Evolutionary conservation across 2,329 filamentous ascomycete genomes (phyloP), one percentile per base, ranked within the genome.

Genomic region (Aspergillus neoniger): DNA sequence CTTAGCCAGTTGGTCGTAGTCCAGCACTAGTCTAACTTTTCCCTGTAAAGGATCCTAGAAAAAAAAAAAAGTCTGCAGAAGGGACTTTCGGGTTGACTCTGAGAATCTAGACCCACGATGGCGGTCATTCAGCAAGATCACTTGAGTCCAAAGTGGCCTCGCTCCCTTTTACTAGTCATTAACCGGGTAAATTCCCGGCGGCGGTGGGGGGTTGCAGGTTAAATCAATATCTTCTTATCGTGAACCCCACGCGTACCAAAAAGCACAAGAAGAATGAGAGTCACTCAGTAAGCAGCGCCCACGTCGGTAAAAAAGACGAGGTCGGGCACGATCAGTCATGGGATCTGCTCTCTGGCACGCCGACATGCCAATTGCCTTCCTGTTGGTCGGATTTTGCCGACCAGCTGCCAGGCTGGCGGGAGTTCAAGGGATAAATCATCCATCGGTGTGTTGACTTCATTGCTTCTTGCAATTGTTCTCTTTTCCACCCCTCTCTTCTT

Each of bases 131-230:
- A 44, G 39, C n/a, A 21, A 6, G 5, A 44, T 23, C 23, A 14
- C 9, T 30, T 30, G 28, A 19, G 39, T 21, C 17, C 41, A 12
- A 23, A 49, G 25, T 21, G 23, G 17, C 4, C 19, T 19, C 15
- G 23, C 4, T 15, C 4, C 8, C 44, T 25, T 14, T n/a, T 3
- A 30, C 25, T 28, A n/a, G n/a, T 17, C 36, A 63, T 67, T 64
- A 67, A 65, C 65, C 66, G 65, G 67, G 56, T 58, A 69, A 65
- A 62, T 63, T 63, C 60, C 63, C 66, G 63, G 63, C 51, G 64
- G 66, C 59, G 56, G 55, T 44, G 50, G 50, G 50, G 17, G 28
- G 12, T 32, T 12, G 51, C n/a, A 47, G 32, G 54, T 23, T 30
- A 50, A 17, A 58, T 58, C 32, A 43, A 50, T 43, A 58, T 60